phyloP scores from a whole-genome alignment of 148 eudicot genomes.

The Rhododendron simsii region DNA sequence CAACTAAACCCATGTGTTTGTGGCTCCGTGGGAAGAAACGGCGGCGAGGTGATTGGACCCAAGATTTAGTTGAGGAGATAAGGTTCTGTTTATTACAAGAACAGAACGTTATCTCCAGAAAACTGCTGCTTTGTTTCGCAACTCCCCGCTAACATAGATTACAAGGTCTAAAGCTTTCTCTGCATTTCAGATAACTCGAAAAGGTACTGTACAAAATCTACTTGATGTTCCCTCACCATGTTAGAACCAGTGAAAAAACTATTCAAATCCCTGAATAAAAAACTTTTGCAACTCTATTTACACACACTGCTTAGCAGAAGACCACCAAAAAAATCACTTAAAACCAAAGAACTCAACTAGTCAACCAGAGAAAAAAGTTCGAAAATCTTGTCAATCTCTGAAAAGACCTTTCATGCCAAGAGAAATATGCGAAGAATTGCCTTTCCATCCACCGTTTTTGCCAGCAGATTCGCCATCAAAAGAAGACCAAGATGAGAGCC shows the following conservation, averaged over 20 bases:
- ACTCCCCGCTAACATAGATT: background rate
- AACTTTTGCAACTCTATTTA: background rate
- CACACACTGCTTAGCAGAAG: background rate
- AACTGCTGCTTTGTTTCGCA: background rate
- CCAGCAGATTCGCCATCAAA: slow-evolving; percentile 16
- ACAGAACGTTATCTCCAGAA: no score
- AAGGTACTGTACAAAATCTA: background rate
- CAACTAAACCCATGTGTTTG: no score
- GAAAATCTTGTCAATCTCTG: background rate
- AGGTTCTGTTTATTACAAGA: no score
- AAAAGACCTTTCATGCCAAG: slow-evolving; percentile 25
- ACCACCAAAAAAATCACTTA: background rate
- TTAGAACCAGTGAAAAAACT: background rate
- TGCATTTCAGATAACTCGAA: background rate
- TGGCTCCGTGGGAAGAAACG: no score
- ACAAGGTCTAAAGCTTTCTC: background rate
- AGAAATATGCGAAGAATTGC: slow-evolving; percentile 19
- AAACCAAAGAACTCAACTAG: background rate
- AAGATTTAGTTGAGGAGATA: no score
- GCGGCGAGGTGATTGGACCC: no score
- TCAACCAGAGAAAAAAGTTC: background rate
- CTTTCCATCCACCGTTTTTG: slow-evolving; percentile 12
- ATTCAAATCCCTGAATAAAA: background rate
- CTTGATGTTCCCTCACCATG: slow-evolving; percentile 4
- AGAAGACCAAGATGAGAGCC: slow-evolving; percentile 40